Conservation (phyloP, 2,329 filamentous ascomycete species). For the Stagonosporopsis chrysanthemi region DNA sequence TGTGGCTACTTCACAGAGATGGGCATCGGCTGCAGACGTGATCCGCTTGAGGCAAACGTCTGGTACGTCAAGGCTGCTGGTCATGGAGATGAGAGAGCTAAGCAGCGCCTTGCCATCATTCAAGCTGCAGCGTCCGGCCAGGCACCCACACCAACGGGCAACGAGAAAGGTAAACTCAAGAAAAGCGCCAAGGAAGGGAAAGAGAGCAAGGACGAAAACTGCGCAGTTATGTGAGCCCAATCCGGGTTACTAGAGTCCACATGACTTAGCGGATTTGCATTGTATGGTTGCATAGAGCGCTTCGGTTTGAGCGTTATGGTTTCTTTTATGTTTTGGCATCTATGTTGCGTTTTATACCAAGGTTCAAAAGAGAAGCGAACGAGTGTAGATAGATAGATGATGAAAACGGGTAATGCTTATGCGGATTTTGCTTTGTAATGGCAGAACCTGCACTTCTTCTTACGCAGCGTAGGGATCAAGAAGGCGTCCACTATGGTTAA, state of each 20-base stretch:
- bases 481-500: background rate
- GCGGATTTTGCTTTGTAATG: no score
- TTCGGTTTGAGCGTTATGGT: conserved; percentile 25
- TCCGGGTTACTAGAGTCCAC: background rate
- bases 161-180: conserved; percentile 43
- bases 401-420: conserved; percentile 9
- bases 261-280: conserved; percentile 19
- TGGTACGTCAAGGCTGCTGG: conserved; percentile 98
- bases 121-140: conserved; percentile 76
- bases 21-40: conserved; percentile 93
- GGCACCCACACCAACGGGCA: conserved; percentile 24
- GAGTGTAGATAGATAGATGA: conserved; percentile 6
- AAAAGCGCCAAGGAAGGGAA: conserved; percentile 30
- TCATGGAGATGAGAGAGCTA: conserved; percentile 87
- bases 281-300: conserved; percentile 32
- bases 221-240: conserved; percentile 45
- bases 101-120: conserved; percentile 85
- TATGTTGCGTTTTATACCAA: conserved; percentile 25
- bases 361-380: conserved; percentile 7
- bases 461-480: no score
- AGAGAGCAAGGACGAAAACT: conserved; percentile 49
- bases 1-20: conserved; percentile 98
- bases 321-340: conserved; percentile 15
- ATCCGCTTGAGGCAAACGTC: conserved; percentile 95
- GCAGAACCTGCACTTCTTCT: background rate